A percentile compares a stretch with the other conserved stretches of the same genome.
phyloP scores from a whole-genome alignment of 257 asterid genomes.

The Thymus quinquecostatus region DNA sequence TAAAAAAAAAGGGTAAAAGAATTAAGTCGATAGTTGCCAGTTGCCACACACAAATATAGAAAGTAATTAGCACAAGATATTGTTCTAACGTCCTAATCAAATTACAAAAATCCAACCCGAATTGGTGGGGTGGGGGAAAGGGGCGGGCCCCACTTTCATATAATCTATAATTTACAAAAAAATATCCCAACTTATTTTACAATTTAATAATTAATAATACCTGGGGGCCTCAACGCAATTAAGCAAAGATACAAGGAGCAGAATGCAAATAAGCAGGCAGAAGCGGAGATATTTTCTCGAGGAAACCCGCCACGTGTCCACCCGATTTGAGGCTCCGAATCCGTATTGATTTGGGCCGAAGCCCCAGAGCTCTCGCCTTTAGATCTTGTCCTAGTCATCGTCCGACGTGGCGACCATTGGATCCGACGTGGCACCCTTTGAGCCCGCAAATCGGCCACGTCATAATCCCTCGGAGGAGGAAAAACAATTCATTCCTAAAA shows the following conservation, averaged over 20 bases:
- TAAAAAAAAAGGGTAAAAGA: too few species aligned
- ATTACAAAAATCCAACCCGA: too few species aligned
- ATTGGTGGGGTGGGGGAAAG: too few species aligned
- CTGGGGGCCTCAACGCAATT: not conserved
- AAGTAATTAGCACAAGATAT: too few species aligned
- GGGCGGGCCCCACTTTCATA: too few species aligned
- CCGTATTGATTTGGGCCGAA: constrained; percentile 45
- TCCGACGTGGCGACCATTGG: constrained; percentile 21
- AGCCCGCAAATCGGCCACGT: constrained; percentile 48
- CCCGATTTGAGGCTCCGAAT: constrained; percentile 41
- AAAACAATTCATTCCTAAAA: constrained; percentile 22
- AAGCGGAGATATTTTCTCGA: constrained; percentile 38
- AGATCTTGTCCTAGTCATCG: constrained; percentile 54
- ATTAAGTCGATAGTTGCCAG: too few species aligned
- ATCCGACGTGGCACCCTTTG: constrained; percentile 44
- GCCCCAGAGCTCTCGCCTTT: constrained; percentile 42
- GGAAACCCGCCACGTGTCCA: constrained; percentile 52
- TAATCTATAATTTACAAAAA: too few species aligned
- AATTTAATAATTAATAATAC: too few species aligned
- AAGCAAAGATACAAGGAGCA: not conserved
- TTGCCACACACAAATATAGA: too few species aligned
- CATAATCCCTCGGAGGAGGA: constrained; percentile 28
- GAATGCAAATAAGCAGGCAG: not conserved
- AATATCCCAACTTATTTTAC: too few species aligned
- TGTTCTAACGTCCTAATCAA: too few species aligned